phyloP scores from a whole-genome alignment of 1,284 basidiomycete genomes.

The Cystobasidiaceae sp. region DNA sequence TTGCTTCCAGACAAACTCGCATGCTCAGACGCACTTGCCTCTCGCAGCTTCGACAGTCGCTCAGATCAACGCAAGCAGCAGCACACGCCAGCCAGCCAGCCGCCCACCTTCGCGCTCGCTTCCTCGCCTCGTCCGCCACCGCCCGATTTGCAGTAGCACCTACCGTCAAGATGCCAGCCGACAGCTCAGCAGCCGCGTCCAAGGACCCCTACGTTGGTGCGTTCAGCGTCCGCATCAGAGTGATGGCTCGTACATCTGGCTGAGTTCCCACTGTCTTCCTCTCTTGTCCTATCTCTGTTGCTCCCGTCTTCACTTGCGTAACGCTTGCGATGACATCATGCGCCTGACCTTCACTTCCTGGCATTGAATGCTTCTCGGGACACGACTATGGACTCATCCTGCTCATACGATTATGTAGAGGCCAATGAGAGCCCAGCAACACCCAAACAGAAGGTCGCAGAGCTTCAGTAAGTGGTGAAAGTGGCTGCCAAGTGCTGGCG shows the following conservation, averaged over 20 bases:
- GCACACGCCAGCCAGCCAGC: too few species aligned
- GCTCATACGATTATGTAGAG: not conserved
- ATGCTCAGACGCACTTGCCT: not conserved
- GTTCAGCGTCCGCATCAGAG: not conserved
- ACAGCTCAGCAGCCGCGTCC: slow-evolving; percentile 18
- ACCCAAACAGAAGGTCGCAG: slow-evolving; percentile 23
- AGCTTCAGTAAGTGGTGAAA: slow-evolving; percentile 9
- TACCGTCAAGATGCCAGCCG: slow-evolving; percentile 29
- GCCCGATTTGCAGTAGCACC: not conserved
- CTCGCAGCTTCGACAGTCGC: not conserved
- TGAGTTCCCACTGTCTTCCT: too few species aligned
- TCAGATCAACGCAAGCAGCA: too few species aligned
- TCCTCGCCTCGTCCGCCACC: not conserved
- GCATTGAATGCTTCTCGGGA: not conserved
- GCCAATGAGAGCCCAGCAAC: slow-evolving; percentile 16
- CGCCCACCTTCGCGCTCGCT: not conserved
- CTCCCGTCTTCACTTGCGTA: too few species aligned
- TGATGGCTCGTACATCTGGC: too few species aligned
- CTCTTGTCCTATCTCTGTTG: too few species aligned
- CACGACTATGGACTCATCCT: not conserved
- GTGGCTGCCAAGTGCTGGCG: not conserved
- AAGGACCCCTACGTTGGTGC: slow-evolving; percentile 30
- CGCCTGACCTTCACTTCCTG: not conserved
- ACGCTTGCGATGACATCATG: slow-evolving; percentile 13
- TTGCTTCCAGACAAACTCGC: too few species aligned